Evolutionary conservation across 2,329 filamentous ascomycete genomes (phyloP).

Genomic region (Pseudopithomyces maydicus): DNA sequence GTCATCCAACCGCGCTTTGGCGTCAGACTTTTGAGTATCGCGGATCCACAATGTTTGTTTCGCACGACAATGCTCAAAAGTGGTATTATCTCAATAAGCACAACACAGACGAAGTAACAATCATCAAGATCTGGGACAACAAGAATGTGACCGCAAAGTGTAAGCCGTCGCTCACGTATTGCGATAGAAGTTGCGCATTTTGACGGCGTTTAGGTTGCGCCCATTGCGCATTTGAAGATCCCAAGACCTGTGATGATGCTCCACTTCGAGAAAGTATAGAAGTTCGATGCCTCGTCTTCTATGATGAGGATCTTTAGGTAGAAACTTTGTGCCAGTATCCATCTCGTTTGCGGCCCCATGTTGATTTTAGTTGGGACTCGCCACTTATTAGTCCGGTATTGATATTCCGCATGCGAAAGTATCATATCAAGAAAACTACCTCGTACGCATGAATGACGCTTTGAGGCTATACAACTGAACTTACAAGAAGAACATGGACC

Average conservation of each 20-base stretch:
- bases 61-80: conserved; percentile 6
- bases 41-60: conserved; percentile 10
- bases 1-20: not conserved
- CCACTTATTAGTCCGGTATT: too few species aligned
- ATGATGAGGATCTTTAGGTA: not conserved
- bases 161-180: not conserved
- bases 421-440: too few species aligned
- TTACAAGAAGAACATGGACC: too few species aligned
- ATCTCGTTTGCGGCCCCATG: too few species aligned
- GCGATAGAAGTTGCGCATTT: too few species aligned
- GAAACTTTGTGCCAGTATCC: too few species aligned
- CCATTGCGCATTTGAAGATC: conserved; percentile 7
- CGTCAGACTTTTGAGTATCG: not conserved
- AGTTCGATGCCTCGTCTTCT: conserved; percentile 8
- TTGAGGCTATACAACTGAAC: too few species aligned
- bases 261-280: conserved; percentile 10
- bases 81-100: conserved; percentile 22
- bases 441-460: too few species aligned
- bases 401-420: too few species aligned
- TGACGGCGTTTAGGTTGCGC: conserved; percentile 2
- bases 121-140: conserved; percentile 25
- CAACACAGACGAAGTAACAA: conserved; percentile 12
- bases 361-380: too few species aligned
- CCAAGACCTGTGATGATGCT: not conserved
- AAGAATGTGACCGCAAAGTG: not conserved